These are phyloP conservation scores for Ogataea parapolymorpha DNA, from an alignment of 805 yeast genomes.

Conservation along the genomic window DNA sequence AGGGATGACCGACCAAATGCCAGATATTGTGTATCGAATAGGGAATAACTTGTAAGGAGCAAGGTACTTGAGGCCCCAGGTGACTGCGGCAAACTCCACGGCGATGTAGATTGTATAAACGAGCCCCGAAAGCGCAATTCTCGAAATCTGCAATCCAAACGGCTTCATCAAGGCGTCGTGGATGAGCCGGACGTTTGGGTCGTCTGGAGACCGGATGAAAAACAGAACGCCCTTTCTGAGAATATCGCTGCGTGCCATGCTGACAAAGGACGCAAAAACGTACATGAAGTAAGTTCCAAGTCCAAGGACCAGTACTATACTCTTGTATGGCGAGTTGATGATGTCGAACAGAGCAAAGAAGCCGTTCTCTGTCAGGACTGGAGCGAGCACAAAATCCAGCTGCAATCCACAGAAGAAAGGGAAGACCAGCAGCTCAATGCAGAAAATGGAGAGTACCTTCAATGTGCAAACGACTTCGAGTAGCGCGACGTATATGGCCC, in stretches of 20 bases:
- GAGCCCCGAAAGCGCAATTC: slow-evolving; percentile 68
- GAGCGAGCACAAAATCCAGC: slow-evolving; percentile 65
- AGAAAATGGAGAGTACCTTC: slow-evolving; percentile 72
- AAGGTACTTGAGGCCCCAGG: slow-evolving; percentile 44
- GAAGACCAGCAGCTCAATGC: slow-evolving; percentile 77
- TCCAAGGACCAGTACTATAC: background rate
- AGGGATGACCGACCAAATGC: background rate
- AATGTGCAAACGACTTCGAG: slow-evolving; percentile 58
- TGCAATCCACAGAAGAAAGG: slow-evolving; percentile 85
- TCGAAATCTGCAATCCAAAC: slow-evolving; percentile 63
- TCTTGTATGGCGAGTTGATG: background rate
- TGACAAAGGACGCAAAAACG: slow-evolving; percentile 78
- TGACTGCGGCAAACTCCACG: slow-evolving; percentile 68
- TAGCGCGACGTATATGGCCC: slow-evolving; percentile 49
- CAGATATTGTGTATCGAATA: background rate
- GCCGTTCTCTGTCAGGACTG: slow-evolving; percentile 38
- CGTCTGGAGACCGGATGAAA: slow-evolving; percentile 92
- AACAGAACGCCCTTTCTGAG: slow-evolving; percentile 86
- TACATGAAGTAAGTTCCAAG: slow-evolving; percentile 80
- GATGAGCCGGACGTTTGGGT: slow-evolving; percentile 80
- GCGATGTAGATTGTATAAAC: slow-evolving; percentile 73
- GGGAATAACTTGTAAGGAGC: slow-evolving; percentile 33
- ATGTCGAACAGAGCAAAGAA: slow-evolving; percentile 6
- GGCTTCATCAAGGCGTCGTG: slow-evolving; percentile 86
- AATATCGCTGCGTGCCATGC: slow-evolving; percentile 70